Evolutionary conservation across 768 basidiomycete species (phyloP), one percentile per base, ranked within the genome.

Genomic region (Lactifluus volemus): DNA sequence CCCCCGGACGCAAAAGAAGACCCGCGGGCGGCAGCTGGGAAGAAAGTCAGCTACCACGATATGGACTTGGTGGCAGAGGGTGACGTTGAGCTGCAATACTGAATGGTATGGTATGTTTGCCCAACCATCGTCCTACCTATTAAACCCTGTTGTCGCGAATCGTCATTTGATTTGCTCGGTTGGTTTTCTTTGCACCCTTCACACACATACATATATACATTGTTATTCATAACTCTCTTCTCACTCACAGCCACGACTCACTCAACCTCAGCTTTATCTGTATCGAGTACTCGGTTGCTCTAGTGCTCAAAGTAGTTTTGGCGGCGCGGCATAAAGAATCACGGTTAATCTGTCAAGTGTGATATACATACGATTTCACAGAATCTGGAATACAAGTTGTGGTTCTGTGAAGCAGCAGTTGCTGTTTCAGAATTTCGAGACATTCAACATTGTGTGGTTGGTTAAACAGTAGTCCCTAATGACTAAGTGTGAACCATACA

Each of bases 21-120:
- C 72, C 95, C 95, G 47, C 79, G 95, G 44, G 91, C 95, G 32
- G 87, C 89, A 36, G 89, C 86, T 38, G 91, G 91, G 49, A 88
- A 85, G 74, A 84, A 90, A 73, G 84, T 98, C 58, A 93, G 90
- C 75, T 98, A 98, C 70, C 86, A 92, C 71, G 95, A 98, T 74
- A 90, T 97, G 85, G 95, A 98, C 76, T 77, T 89, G 71, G 90
- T 92, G 66, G 89, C 92, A 32, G 89, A 89, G 79, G 85, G 73
- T 42, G 72, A 76, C 59, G 73, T 77, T 53, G 76, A 76, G 68
- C 65, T 77, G 69, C 72, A 70, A 53, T 76, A 76, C 63, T 77
- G 66, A 72, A 42, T 30, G 12, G 8, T 30, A 12, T 41, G 51
- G 50, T 45, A 19, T 34, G 14, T 44, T n/a, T 55, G 19, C 45